Evolutionary conservation across 23 red algal species (phyloP), one percentile per base, ranked within the genome.

Genomic region (Chondrus crispus): DNA sequence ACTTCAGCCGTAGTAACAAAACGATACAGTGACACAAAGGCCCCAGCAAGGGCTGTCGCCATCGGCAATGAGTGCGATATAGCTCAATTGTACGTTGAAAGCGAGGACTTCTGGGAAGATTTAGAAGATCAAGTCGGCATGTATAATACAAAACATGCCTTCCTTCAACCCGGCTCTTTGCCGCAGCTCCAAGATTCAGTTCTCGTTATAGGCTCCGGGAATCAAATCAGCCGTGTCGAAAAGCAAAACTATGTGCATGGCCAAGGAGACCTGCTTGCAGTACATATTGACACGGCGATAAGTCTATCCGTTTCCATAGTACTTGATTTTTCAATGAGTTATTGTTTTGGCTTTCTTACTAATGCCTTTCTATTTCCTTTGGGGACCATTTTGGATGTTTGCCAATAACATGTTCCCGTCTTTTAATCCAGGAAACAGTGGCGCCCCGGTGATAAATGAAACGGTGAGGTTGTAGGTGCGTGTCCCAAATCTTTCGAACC

Each of bases 1-100:
- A 98, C 96, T 60, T 79, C 87, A 4, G 96, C 95, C 38, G 77
- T 80, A 43, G 85, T 98, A 57, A 98, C 95, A 63, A 93, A 93
- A 39, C 82, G 96, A 46, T 89, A 94, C 57, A 76, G 75, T n/a
- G 96, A 94, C 49, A 76, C 63, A 30, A 98, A 95, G 83, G 79
- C 88, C 38, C 42, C 54, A 16, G 94, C 94, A 19, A 40, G 62
- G 2, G 93, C 96, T 4, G 68, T 96, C 36, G 90, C 97, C 5
- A 93, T 98, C 38, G 97, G 91, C 8, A 91, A 96, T 32, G 97
- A 98, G 83, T 98, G 97, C 85, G 97, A 98, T 89, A 88, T 96
- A 44, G 97, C 97, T 46, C 63, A 96, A 26, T 49, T 98, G 12
- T 62, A 94, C 16, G 94, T 98, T 41, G 94, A 96, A 33, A 94